Base-by-base conservation (phyloP, 1,284 basidiomycete species). In the Cystobasidiaceae sp. region DNA sequence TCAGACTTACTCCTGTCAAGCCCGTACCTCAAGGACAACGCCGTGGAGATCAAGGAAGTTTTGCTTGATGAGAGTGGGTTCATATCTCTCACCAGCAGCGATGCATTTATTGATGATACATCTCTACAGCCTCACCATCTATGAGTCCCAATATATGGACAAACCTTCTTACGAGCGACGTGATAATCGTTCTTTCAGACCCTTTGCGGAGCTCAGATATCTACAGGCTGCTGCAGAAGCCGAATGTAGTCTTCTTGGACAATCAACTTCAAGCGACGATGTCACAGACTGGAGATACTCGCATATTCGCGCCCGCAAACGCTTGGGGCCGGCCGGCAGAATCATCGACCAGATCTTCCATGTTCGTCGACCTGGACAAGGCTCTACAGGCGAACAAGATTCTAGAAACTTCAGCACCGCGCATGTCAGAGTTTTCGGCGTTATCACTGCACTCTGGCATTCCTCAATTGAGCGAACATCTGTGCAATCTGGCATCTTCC, bases 101-200 rank as follows among this genome's bases (percentile, higher is more conserved):
- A n/a, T n/a, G n/a, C n/a, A n/a, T n/a, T n/a, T n/a, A 50, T 30
- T 50, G 19, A 50, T n/a, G 17, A 15, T 25, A 6, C 21, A 23
- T n/a, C 17, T 30, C 15, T 17, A 19, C 39, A 56, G 54, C 37
- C 21, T 5, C 37, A 15, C 37, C 19, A n/a, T 9, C 32, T 37
- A 39, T 56, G 37, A 56, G 54, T 44, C 54, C 54, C 23, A 5
- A n/a, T 8, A 19, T 56, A 21, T 64, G 61, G 61, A 64, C 61
- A 43, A 23, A 39, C 8, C 39, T 64, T 19, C 61, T 55, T 30
- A 46, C 51, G 21, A 51, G 49, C 45, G 61, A 64, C 32, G 43
- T 64, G 30, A 30, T 64, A 19, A 39, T 64, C 21, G 51, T 56
- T 15, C 43, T 44, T 8, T 34, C 61, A 11, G 34, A 43, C 17